Evolutionary conservation across 208 protist genomes (phyloP), one percentile per base, ranked within the genome.

Genomic region (Angomonas desouzai): DNA sequence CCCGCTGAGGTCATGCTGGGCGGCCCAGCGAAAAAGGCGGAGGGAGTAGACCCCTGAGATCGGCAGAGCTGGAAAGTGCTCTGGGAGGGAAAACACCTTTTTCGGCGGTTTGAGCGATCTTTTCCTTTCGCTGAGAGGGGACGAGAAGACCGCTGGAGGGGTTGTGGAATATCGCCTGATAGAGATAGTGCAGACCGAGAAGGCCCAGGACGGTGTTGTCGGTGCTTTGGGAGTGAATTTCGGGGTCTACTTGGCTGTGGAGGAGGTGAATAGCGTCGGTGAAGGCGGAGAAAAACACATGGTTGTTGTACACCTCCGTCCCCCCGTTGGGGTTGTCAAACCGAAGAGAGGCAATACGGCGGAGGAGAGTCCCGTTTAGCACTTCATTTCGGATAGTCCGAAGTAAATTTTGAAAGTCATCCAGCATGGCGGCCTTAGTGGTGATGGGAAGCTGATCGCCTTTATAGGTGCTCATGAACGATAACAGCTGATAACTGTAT

Each of bases 351-450:
- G 88, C 73, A 22, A 86, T 75, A 38, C 71, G 68, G 28, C 74
- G 65, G 30, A 93, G 85, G 28, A 97, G 87, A 23, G 64, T 72
- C 29, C 85, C 86, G 48, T 89, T 82, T 0, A 97, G 62, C 10
- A 94, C 56, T 47, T 91, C 30, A 6, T 43, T 30, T 36, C 33
- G 3, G 1, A 60, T 30, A 9, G 9, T 45, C 29, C 30, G 28
- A n/a, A 60, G 30, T 11, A 60, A 43, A 30, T 45, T 30, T 43
- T 60, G 29, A 34, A 60, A 43, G 9, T 34, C 55, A 23, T 36
- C 11, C 30, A 60, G 30, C n/a, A 38, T 34, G 1, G 4, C 11
- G 3, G 55, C 29, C 1, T 23, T 60, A n/a, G 29, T 61, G 70
- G 28, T 78, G 74, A 33, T 85, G 65, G 33, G 61, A 68, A 20